Evolutionary conservation across 192 early-diverging fungal genomes (phyloP).

Genomic region (Coemansia sp.): DNA sequence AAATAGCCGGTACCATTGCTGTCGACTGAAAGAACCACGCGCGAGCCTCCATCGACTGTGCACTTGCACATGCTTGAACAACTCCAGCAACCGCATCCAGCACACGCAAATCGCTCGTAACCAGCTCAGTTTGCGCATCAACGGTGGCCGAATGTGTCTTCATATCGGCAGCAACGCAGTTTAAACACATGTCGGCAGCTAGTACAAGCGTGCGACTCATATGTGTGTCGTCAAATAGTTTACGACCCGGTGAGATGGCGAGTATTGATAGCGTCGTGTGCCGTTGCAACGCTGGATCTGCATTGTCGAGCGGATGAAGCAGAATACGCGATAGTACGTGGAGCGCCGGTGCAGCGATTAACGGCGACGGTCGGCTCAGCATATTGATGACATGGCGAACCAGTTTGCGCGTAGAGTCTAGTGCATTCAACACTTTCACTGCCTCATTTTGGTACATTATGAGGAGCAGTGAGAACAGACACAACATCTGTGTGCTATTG

Average conservation of each 20-base stretch:
- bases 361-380: slow-evolving; percentile 30
- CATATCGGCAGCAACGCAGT: slow-evolving; percentile 24
- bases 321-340: slow-evolving; percentile 36
- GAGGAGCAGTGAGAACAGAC: slow-evolving; percentile 34
- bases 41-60: not conserved
- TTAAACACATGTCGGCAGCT: slow-evolving; percentile 33
- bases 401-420: slow-evolving; percentile 16
- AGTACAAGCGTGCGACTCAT: slow-evolving; percentile 36
- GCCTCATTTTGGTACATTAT: slow-evolving; percentile 9
- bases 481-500: slow-evolving; percentile 9
- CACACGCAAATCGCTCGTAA: slow-evolving; percentile 21
- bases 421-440: not conserved
- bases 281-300: too few relatives aligned
- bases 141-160: not conserved
- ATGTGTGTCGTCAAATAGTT: slow-evolving; percentile 42
- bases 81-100: slow-evolving; percentile 22
- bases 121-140: not conserved
- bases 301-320: slow-evolving; percentile 7
- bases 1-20: slow-evolving; percentile 17
- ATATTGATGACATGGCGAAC: slow-evolving; percentile 34
- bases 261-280: slow-evolving; percentile 15
- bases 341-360: slow-evolving; percentile 33
- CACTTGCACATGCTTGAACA: slow-evolving; percentile 11
- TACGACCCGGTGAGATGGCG: slow-evolving; percentile 22
- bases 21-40: slow-evolving; percentile 15